Evolutionary conservation across 2,329 filamentous ascomycete species (phyloP).

Genomic region (Fusarium nodosum): DNA sequence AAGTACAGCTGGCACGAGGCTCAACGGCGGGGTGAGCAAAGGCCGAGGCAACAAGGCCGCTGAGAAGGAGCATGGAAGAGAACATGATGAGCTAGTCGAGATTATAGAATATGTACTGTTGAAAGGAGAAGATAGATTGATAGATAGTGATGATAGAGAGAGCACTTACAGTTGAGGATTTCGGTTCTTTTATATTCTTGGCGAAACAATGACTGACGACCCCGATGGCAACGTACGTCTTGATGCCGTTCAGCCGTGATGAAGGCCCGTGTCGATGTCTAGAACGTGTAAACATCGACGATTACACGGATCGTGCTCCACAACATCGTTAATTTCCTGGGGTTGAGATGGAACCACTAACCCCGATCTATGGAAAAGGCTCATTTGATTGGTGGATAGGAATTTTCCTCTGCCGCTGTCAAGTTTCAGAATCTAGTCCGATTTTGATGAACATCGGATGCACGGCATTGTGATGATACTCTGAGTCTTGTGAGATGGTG

Average conservation of each 20-base stretch:
- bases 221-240: neutral
- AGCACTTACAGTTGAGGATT: neutral
- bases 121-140: slow-evolving; percentile 7
- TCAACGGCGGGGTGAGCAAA: slow-evolving; percentile 45
- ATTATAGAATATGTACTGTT: slow-evolving; percentile 1
- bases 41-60: slow-evolving; percentile 48
- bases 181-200: neutral
- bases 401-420: slow-evolving; percentile 26
- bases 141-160: neutral
- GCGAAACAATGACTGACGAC: no score
- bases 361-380: neutral
- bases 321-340: slow-evolving; percentile 11
- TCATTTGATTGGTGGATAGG: slow-evolving; percentile 27
- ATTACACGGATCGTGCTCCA: slow-evolving; percentile 16
- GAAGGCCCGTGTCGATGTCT: slow-evolving; percentile 4
- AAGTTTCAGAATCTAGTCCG: slow-evolving; percentile 30
- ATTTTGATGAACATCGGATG: slow-evolving; percentile 10
- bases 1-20: slow-evolving; percentile 62
- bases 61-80: slow-evolving; percentile 46
- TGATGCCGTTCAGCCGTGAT: slow-evolving; percentile 31
- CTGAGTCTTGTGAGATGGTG: neutral
- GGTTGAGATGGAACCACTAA: slow-evolving; percentile 25
- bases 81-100: slow-evolving; percentile 23
- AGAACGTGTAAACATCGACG: slow-evolving; percentile 1
- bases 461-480: slow-evolving; percentile 19